A percentile compares a stretch with the other conserved stretches of the same genome.
Evolutionary conservation across 75 land plant species (phyloP).

Genomic region (Ceratopteris richardii): DNA sequence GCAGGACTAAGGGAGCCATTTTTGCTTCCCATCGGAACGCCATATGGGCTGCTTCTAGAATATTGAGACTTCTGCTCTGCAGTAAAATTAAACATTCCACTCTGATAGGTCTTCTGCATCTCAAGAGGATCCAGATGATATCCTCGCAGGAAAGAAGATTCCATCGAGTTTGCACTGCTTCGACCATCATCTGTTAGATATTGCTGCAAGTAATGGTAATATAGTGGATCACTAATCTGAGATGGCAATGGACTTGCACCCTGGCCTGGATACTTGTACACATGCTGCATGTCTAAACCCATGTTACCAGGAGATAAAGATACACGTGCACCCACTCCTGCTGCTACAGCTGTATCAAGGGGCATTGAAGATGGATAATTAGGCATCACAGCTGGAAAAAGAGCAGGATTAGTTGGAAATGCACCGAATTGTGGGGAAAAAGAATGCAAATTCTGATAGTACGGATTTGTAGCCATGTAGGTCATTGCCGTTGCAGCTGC

Average conservation of each 20-base stretch:
- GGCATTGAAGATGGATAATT: constrained; percentile 39
- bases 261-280: constrained; percentile 41
- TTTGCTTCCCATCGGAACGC: constrained; percentile 34
- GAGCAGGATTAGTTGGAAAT: constrained; percentile 40
- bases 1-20: constrained; percentile 44
- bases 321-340: constrained; percentile 41
- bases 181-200: constrained; percentile 56
- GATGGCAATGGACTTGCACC: constrained; percentile 32
- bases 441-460: constrained; percentile 29
- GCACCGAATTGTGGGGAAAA: constrained; percentile 51
- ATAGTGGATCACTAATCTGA: constrained; percentile 48
- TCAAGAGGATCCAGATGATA: constrained; percentile 50
- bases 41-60: constrained; percentile 27
- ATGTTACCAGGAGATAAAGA: constrained; percentile 30
- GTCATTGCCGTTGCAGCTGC: constrained; percentile 20
- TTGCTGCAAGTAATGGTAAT: constrained; percentile 60
- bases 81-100: constrained; percentile 23
- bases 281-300: constrained; percentile 34
- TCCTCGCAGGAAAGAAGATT: constrained; percentile 38
- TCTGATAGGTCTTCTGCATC: constrained; percentile 53
- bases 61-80: constrained; percentile 54
- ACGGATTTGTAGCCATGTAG: constrained; percentile 48
- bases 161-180: constrained; percentile 35
- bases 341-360: constrained; percentile 25
- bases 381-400: constrained; percentile 43